Conservation (phyloP, 768 basidiomycete genomes). For the Tephrocybe rancida region DNA sequence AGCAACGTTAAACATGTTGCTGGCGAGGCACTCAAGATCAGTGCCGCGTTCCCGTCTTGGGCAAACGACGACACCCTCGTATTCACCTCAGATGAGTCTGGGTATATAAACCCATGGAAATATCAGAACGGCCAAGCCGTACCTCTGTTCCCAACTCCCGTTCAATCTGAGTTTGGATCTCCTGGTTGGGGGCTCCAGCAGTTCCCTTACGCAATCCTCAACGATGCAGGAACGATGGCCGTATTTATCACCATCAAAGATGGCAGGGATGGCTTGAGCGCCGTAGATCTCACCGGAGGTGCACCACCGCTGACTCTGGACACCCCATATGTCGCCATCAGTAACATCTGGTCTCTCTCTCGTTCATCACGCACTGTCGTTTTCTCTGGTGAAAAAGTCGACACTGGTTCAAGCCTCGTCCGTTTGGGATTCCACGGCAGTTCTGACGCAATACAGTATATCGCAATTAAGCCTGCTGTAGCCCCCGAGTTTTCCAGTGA, state of each 20-base stretch:
- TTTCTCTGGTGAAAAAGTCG: slow-evolving; percentile 45
- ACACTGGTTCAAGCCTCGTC: slow-evolving; percentile 39
- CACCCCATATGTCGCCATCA: slow-evolving; percentile 45
- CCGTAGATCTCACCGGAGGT: slow-evolving; percentile 35
- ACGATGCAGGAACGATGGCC: slow-evolving; percentile 31
- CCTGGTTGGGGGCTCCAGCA: slow-evolving; percentile 59
- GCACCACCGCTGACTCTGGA: slow-evolving; percentile 33
- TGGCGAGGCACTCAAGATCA: slow-evolving; percentile 49
- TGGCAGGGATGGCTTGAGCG: slow-evolving; percentile 40
- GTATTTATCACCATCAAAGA: slow-evolving; percentile 43
- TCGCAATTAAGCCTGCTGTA: slow-evolving; percentile 19
- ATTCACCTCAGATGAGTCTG: slow-evolving; percentile 66
- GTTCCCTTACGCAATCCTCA: slow-evolving; percentile 49
- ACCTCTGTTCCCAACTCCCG: slow-evolving; percentile 42
- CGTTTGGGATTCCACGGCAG: slow-evolving; percentile 31
- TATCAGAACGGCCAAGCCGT: slow-evolving; percentile 36
- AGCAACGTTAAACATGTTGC: slow-evolving; percentile 47
- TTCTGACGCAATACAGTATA: slow-evolving; percentile 18
- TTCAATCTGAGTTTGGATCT: slow-evolving; percentile 56
- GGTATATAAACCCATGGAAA: slow-evolving; percentile 69
- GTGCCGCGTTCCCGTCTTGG: slow-evolving; percentile 66
- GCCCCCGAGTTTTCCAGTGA: slow-evolving; percentile 26
- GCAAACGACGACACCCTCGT: slow-evolving; percentile 53
- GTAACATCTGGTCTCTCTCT: slow-evolving; percentile 35
- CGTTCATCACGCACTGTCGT: slow-evolving; percentile 31